These are phyloP conservation scores for Emericellopsis terricola DNA, from an alignment of 495 filamentous ascomycete genomes.

Conservation along the genomic window DNA sequence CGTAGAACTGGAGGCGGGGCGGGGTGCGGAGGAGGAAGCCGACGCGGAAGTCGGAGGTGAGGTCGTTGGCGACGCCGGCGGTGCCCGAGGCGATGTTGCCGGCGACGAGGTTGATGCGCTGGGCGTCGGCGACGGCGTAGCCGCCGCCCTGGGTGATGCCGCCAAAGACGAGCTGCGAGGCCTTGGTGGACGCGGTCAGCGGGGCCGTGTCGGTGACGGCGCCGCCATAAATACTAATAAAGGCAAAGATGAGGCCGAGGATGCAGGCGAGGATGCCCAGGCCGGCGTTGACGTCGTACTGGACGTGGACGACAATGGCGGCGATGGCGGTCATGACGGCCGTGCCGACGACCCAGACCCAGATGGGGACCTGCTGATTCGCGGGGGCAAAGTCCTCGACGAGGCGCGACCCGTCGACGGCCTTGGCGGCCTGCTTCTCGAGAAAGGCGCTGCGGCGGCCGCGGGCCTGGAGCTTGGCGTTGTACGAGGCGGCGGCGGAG, in stretches of 20 bases:
- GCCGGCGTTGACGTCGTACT: slow-evolving; percentile 43
- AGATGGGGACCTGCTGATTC: slow-evolving; percentile 39
- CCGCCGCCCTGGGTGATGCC: slow-evolving; percentile 29
- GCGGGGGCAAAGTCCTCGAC: slow-evolving; percentile 33
- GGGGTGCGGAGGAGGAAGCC: slow-evolving; percentile 41
- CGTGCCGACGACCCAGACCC: slow-evolving; percentile 40
- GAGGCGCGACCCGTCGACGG: slow-evolving; percentile 11
- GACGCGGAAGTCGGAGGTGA: slow-evolving; percentile 37
- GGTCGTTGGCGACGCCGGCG: slow-evolving; percentile 27
- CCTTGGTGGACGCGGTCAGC: slow-evolving; percentile 40
- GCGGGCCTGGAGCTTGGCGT: slow-evolving; percentile 14
- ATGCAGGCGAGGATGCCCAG: slow-evolving; percentile 41
- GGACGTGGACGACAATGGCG: slow-evolving; percentile 39
- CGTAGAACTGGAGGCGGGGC: slow-evolving; percentile 38
- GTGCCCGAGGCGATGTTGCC: slow-evolving; percentile 34
- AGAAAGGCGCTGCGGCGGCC: slow-evolving; percentile 31
- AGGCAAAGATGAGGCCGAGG: slow-evolving; percentile 49
- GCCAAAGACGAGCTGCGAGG: slow-evolving; percentile 38
- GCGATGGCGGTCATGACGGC: slow-evolving; percentile 30
- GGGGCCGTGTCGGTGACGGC: slow-evolving; percentile 45
- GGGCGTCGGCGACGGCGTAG: slow-evolving; percentile 21
- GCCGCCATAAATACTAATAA: slow-evolving; percentile 47
- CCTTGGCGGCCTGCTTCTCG: slow-evolving; percentile 17
- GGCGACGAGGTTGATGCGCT: slow-evolving; percentile 36
- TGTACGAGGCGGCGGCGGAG: slow-evolving; percentile 23